A percentile compares a stretch with the other conserved stretches of the same genome.
phyloP scores from a whole-genome alignment of 352 stramenopile genomes.

The Pythium angustatum region DNA sequence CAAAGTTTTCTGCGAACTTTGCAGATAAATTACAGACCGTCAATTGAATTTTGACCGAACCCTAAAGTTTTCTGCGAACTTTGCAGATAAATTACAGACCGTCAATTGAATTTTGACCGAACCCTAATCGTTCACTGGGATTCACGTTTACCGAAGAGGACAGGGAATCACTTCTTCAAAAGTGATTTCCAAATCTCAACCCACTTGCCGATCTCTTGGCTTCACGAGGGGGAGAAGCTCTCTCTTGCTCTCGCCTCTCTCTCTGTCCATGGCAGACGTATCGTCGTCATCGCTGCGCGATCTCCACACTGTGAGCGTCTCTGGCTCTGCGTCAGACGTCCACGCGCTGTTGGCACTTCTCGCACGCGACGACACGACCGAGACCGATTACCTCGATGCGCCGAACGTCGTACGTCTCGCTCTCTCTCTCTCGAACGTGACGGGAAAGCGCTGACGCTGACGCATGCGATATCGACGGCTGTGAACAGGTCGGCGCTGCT shows the following conservation, averaged over 20 bases:
- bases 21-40: constrained; percentile 5
- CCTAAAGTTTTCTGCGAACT: neutral
- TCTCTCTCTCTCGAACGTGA: neutral
- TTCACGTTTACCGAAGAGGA: too few species aligned
- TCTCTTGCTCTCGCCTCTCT: too few species aligned
- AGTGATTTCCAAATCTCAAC: too few species aligned
- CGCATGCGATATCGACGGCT: neutral
- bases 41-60: neutral
- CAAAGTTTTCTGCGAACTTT: constrained; percentile 22
- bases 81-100: neutral
- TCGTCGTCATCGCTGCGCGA: neutral
- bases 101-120: neutral
- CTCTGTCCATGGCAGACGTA: constrained; percentile 6
- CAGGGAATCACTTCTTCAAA: too few species aligned
- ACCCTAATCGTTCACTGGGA: too few species aligned
- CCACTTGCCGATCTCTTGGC: too few species aligned
- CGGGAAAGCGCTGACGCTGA: neutral
- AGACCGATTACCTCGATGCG: constrained; percentile 7
- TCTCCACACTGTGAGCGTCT: constrained; percentile 7
- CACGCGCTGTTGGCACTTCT: constrained; percentile 1
- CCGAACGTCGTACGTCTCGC: constrained; percentile 3
- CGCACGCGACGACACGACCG: neutral
- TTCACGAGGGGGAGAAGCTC: too few species aligned
- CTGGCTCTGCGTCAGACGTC: constrained; percentile 11
- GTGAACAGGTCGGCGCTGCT: constrained; percentile 6